phyloP scores from a whole-genome alignment of 2,329 filamentous ascomycete genomes.

The Podosphaera aphanis region DNA sequence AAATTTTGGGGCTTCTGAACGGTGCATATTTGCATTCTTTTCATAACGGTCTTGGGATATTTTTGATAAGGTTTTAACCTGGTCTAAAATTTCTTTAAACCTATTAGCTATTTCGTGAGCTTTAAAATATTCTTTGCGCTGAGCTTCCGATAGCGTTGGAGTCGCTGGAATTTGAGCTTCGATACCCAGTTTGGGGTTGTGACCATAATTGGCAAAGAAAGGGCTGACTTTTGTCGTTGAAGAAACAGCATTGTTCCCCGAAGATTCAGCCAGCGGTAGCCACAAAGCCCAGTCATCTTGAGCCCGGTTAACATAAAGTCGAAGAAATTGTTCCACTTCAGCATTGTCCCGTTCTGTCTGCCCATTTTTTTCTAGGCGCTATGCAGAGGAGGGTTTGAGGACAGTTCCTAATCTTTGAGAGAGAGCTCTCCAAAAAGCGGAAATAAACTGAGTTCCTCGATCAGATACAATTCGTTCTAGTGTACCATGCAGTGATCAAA shows the following conservation, averaged over 20 bases:
- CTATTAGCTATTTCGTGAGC: too few species aligned
- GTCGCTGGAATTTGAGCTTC: too few species aligned
- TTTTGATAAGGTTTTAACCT: too few species aligned
- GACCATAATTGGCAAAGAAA: not conserved
- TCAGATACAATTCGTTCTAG: constrained; percentile 4
- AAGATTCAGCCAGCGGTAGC: not conserved
- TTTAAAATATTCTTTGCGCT: too few species aligned
- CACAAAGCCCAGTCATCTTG: not conserved
- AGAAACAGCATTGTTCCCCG: not conserved
- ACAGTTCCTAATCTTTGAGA: constrained; percentile 2
- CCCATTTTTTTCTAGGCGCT: not conserved
- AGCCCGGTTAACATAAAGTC: not conserved
- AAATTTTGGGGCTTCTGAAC: too few species aligned
- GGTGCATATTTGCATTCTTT: too few species aligned
- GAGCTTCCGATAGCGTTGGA: too few species aligned
- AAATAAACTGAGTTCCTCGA: constrained; percentile 5
- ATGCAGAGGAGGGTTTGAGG: too few species aligned
- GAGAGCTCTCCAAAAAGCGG: not conserved
- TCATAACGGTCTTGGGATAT: too few species aligned
- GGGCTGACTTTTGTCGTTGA: not conserved
- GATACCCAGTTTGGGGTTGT: not conserved
- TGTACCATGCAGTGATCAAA: constrained; percentile 1
- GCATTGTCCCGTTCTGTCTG: not conserved
- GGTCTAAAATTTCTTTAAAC: too few species aligned
- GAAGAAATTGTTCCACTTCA: too few species aligned